Percentiles rank a stretch among this genome's conserved stretches.
Evolutionary conservation across 2,329 filamentous ascomycete species (phyloP).

Genomic region (Penicillium sp.): DNA sequence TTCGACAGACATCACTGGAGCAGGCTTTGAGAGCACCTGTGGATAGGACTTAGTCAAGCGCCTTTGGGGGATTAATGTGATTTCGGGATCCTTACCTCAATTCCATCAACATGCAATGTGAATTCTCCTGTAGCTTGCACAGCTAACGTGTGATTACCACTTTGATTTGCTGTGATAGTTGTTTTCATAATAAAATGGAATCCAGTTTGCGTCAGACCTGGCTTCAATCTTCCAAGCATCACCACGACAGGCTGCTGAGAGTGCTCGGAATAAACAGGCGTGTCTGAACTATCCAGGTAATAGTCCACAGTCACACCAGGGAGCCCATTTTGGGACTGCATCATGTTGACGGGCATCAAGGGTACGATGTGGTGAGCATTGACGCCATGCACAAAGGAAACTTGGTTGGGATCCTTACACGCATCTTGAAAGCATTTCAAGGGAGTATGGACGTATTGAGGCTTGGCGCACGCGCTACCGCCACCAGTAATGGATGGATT

Average conservation of each 20-base stretch:
- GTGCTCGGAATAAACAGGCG: background rate
- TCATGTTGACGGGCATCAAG: background rate
- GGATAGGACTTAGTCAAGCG: background rate
- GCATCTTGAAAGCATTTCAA: background rate
- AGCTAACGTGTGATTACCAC: background rate
- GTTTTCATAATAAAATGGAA: background rate
- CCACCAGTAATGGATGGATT: constrained; percentile 10
- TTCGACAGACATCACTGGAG: background rate
- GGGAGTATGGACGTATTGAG: background rate
- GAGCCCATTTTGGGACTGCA: background rate
- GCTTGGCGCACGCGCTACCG: constrained; percentile 12
- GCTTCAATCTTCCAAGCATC: background rate
- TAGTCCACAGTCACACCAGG: background rate
- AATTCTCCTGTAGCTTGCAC: background rate
- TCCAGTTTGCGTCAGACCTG: background rate
- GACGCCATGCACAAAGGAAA: background rate
- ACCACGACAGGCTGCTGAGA: background rate
- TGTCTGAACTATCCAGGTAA: background rate
- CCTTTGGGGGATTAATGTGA: background rate
- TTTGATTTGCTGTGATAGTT: background rate
- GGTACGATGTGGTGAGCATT: background rate
- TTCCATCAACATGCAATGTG: background rate
- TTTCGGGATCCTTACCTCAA: background rate
- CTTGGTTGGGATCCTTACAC: background rate
- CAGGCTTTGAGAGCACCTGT: background rate